Conservation (phyloP, 2,329 filamentous ascomycete genomes). For the Neofusicoccum umdonicola region DNA sequence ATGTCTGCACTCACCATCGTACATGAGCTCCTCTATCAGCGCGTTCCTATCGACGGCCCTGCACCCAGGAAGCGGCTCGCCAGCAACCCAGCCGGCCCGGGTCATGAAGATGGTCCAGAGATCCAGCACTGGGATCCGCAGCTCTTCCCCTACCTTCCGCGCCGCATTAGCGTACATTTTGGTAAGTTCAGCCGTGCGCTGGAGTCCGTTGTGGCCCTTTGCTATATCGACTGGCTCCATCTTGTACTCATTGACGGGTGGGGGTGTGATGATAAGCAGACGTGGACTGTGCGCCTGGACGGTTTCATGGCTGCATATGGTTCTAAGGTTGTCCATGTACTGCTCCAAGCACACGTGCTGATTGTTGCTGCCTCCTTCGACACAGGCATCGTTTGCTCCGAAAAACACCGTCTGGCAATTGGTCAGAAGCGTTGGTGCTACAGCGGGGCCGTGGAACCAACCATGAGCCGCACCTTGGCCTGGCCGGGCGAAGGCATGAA, state of each 20-base stretch:
- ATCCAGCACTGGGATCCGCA: slow-evolving; percentile 66
- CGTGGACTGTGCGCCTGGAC: slow-evolving; percentile 68
- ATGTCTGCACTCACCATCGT: slow-evolving; percentile 50
- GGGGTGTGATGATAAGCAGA: slow-evolving; percentile 77
- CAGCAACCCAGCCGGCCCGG: slow-evolving; percentile 51
- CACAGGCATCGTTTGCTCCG: slow-evolving; percentile 84
- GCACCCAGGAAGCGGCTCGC: slow-evolving; percentile 55
- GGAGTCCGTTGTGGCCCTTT: slow-evolving; percentile 35
- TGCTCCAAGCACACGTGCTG: slow-evolving; percentile 77
- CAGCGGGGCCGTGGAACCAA: slow-evolving; percentile 29
- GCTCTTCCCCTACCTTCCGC: slow-evolving; percentile 58
- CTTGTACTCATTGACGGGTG: slow-evolving; percentile 77
- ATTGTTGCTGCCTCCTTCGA: slow-evolving; percentile 59
- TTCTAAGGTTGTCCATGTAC: slow-evolving; percentile 70
- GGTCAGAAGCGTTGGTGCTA: slow-evolving; percentile 7
- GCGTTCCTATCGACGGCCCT: slow-evolving; percentile 58
- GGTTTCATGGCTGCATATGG: slow-evolving; percentile 69
- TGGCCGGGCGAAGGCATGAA: slow-evolving; percentile 67
- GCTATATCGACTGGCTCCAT: slow-evolving; percentile 49
- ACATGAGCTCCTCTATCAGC: slow-evolving; percentile 50
- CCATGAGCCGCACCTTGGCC: slow-evolving; percentile 65
- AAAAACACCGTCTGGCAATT: slow-evolving; percentile 68
- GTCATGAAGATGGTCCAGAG: slow-evolving; percentile 78
- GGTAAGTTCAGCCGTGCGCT: slow-evolving; percentile 59
- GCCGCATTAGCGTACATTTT: slow-evolving; percentile 66